Evolutionary conservation across 1,139 yeast species (phyloP).

Genomic region (Pichia sp.): DNA sequence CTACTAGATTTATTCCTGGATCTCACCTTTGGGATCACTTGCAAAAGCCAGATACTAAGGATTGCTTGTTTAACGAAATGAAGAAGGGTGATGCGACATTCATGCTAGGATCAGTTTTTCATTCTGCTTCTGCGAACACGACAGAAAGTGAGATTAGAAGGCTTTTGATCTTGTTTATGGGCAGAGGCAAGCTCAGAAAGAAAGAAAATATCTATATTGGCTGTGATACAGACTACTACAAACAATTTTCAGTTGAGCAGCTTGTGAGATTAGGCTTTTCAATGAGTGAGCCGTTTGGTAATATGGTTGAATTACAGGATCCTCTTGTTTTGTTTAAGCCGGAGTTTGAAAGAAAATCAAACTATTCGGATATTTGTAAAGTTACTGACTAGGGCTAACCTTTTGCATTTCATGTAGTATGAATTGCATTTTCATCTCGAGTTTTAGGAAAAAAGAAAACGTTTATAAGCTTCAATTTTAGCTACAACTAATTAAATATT

Average conservation of each 20-base stretch:
- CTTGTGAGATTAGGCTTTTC: conserved; percentile 9
- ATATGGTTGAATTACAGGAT: conserved; percentile 11
- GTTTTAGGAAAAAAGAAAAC: too few relatives aligned
- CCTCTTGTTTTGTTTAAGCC: conserved; percentile 5
- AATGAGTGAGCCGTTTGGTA: conserved; percentile 12
- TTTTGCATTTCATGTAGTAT: too few relatives aligned
- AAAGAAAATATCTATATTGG: conserved; percentile 22
- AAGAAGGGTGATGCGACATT: conserved; percentile 26
- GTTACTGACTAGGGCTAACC: background rate
- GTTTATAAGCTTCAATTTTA: too few relatives aligned
- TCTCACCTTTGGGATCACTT: conserved; percentile 25
- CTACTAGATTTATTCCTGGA: conserved; percentile 24
- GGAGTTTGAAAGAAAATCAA: conserved; percentile 5
- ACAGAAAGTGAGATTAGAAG: conserved; percentile 23
- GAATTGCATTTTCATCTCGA: too few relatives aligned
- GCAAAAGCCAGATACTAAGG: conserved; percentile 21
- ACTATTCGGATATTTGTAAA: conserved; percentile 10
- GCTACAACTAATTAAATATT: too few relatives aligned
- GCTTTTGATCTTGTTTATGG: conserved; percentile 23
- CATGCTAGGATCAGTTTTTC: conserved; percentile 25
- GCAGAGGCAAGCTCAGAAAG: conserved; percentile 23
- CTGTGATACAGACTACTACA: conserved; percentile 8
- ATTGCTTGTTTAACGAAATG: conserved; percentile 22
- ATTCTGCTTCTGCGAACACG: conserved; percentile 25
- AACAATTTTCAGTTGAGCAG: conserved; percentile 9